These are phyloP conservation scores for Friedmanniomyces simplex DNA, from an alignment of 495 filamentous ascomycete genomes.

Conservation along the genomic window DNA sequence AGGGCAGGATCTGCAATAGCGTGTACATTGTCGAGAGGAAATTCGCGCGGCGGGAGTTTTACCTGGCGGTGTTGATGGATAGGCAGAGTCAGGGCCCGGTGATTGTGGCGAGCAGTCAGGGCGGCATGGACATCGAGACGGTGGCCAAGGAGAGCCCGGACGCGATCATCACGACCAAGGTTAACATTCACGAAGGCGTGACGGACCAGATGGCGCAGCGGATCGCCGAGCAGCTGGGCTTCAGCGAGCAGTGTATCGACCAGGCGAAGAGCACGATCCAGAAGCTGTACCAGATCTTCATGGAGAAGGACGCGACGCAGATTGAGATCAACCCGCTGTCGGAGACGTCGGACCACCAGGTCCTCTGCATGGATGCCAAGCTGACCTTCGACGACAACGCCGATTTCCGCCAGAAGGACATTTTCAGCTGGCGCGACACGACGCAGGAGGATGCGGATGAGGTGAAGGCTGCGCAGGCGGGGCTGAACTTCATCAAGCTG, in stretches of 20 bases:
- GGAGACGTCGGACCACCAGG: slow-evolving; percentile 94
- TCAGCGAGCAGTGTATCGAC: slow-evolving; percentile 91
- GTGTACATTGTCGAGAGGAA: slow-evolving; percentile 99
- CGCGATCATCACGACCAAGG: slow-evolving; percentile 83
- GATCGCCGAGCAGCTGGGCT: slow-evolving; percentile 87
- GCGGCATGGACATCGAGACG: slow-evolving; percentile 97
- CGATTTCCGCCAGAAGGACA: slow-evolving; percentile 92
- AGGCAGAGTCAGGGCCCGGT: slow-evolving; percentile 82
- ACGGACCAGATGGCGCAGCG: slow-evolving; percentile 87
- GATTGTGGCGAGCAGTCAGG: slow-evolving; percentile 94
- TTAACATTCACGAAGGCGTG: slow-evolving; percentile 89
- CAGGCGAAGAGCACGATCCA: slow-evolving; percentile 92
- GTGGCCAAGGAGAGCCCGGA: slow-evolving; percentile 96
- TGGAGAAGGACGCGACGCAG: slow-evolving; percentile 95
- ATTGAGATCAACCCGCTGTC: slow-evolving; percentile 99
- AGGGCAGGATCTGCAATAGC: slow-evolving; percentile 82
- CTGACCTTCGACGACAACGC: slow-evolving; percentile 97
- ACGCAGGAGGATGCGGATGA: slow-evolving; percentile 95
- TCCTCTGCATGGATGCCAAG: slow-evolving; percentile 98
- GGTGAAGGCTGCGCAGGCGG: slow-evolving; percentile 86
- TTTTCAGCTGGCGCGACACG: slow-evolving; percentile 86
- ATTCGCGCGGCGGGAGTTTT: slow-evolving; percentile 97
- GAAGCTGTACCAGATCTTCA: slow-evolving; percentile 97
- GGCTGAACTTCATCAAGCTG: slow-evolving; percentile 99
- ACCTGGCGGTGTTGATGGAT: slow-evolving; percentile 97